Conservation (phyloP, 2,329 filamentous ascomycete genomes). For the Cyanodermella asteris region DNA sequence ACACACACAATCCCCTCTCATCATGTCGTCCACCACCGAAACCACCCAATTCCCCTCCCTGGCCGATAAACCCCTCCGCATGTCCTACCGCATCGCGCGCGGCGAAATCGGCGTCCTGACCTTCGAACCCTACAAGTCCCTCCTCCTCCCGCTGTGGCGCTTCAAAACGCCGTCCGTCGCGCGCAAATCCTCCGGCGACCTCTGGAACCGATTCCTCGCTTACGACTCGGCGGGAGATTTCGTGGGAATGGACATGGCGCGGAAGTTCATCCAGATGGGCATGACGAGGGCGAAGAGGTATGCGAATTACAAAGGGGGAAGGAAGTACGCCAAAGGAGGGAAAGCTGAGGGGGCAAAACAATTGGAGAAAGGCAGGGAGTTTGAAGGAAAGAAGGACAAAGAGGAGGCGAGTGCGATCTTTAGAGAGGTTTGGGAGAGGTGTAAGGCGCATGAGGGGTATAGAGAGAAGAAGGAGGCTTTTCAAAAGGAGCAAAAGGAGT, state of each 20-base stretch:
- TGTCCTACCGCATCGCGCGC: slow-evolving; percentile 35
- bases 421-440: slow-evolving; percentile 25
- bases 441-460: slow-evolving; percentile 19
- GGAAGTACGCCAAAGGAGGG: slow-evolving; percentile 17
- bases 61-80: slow-evolving; percentile 15
- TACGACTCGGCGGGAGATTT: slow-evolving; percentile 33
- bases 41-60: neutral
- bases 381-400: slow-evolving; percentile 21
- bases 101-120: slow-evolving; percentile 40
- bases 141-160: slow-evolving; percentile 36
- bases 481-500: slow-evolving; percentile 5
- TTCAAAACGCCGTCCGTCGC: slow-evolving; percentile 34
- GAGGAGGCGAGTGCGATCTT: slow-evolving; percentile 21
- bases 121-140: slow-evolving; percentile 41
- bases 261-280: slow-evolving; percentile 45
- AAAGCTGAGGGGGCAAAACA: slow-evolving; percentile 11
- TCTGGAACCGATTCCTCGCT: slow-evolving; percentile 29
- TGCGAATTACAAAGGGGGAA: slow-evolving; percentile 32
- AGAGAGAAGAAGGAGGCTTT: slow-evolving; percentile 5
- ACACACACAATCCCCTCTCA: too few species aligned
- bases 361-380: slow-evolving; percentile 25
- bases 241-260: slow-evolving; percentile 41
- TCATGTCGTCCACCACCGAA: too few species aligned
- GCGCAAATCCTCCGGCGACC: slow-evolving; percentile 22
- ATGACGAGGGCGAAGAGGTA: slow-evolving; percentile 40